Conservation (phyloP, 164 flowering plant genomes). For the Aristolochia contorta region DNA sequence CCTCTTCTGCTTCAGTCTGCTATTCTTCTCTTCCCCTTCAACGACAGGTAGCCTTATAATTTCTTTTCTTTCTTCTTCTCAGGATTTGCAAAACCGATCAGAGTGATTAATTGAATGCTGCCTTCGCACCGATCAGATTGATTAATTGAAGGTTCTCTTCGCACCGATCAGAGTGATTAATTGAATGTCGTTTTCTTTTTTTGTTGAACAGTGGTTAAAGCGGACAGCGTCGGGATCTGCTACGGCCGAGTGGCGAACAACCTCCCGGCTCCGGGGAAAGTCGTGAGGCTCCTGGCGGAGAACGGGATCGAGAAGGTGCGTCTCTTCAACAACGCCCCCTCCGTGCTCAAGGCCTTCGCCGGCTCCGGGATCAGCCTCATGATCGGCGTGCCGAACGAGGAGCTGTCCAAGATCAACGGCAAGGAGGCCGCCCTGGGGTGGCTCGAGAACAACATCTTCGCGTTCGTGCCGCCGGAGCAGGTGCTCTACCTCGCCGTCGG, state of each 20-base stretch:
- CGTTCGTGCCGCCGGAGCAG: slow-evolving; percentile 48
- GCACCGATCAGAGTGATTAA: too few species aligned
- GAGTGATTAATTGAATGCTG: too few species aligned
- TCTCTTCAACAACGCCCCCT: slow-evolving; percentile 60
- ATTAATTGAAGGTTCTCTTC: too few species aligned
- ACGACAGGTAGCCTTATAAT: too few species aligned
- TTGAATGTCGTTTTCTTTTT: too few species aligned
- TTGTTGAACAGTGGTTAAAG: background rate
- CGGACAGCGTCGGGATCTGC: slow-evolving; percentile 57
- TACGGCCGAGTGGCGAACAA: slow-evolving; percentile 74
- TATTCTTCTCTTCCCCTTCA: too few species aligned
- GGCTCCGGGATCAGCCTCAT: slow-evolving; percentile 48
- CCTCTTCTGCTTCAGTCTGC: too few species aligned
- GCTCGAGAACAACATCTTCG: slow-evolving; percentile 40
- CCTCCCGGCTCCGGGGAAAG: slow-evolving; percentile 75
- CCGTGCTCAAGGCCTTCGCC: slow-evolving; percentile 65
- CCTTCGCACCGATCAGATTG: too few species aligned
- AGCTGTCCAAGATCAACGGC: slow-evolving; percentile 35
- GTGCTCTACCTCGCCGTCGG: slow-evolving; percentile 54
- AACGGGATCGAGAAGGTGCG: slow-evolving; percentile 63
- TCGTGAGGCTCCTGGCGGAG: slow-evolving; percentile 38
- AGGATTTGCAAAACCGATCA: too few species aligned
- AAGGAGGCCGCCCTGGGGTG: slow-evolving; percentile 35
- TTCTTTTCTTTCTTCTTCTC: too few species aligned
- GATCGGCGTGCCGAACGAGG: slow-evolving; percentile 52